These are phyloP conservation scores for Colletotrichum sp. DNA, from an alignment of 2,329 filamentous ascomycete species.

Conservation along the genomic window DNA sequence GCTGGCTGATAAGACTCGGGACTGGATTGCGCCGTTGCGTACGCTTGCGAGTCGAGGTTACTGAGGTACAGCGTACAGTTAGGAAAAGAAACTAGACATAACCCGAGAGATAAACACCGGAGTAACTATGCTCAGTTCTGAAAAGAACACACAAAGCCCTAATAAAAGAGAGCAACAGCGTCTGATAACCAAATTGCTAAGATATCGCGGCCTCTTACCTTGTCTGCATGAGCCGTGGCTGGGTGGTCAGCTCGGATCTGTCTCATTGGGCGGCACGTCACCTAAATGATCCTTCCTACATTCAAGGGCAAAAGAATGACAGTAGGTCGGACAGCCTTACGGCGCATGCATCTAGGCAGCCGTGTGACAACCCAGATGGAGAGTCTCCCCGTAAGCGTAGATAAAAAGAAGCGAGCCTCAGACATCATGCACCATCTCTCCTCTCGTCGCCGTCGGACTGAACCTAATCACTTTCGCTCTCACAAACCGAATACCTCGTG, in stretches of 20 bases:
- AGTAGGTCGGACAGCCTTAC: not conserved
- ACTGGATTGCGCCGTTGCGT: not conserved
- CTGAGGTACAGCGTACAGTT: fast-evolving
- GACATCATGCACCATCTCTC: not conserved
- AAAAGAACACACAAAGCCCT: not conserved
- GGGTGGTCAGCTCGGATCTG: not conserved
- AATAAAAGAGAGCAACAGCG: not conserved
- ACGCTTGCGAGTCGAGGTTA: fast-evolving
- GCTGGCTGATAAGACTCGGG: not conserved
- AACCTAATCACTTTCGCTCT: not conserved
- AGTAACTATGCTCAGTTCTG: not conserved
- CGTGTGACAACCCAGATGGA: not conserved
- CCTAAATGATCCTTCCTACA: not conserved
- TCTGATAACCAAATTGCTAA: not conserved
- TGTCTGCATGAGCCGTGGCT: not conserved
- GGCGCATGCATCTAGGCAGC: not conserved
- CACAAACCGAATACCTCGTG: not conserved
- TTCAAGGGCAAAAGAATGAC: not conserved
- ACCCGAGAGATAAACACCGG: not conserved
- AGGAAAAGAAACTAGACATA: too few relatives aligned
- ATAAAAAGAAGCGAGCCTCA: not conserved
- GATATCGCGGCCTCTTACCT: not conserved
- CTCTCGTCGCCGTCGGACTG: not conserved
- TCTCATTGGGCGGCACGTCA: not conserved
- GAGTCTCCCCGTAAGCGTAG: not conserved